A percentile compares a stretch with the other conserved stretches of the same genome.
Conservation (phyloP, 2,329 filamentous ascomycete species). For the Hypomyces perniciosus region DNA sequence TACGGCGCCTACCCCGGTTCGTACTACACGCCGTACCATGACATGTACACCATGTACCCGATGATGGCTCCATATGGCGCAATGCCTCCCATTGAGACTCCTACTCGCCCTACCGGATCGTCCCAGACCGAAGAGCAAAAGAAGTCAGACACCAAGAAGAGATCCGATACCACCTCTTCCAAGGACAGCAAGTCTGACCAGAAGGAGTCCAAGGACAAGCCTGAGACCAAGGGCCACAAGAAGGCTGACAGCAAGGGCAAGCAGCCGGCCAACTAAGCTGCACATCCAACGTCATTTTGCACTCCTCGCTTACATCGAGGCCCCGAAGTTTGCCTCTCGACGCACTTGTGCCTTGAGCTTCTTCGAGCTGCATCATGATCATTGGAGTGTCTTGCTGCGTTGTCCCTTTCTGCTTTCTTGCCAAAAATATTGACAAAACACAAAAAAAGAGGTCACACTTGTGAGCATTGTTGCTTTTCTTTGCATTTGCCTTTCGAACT, state of each 20-base stretch:
- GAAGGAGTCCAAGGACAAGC: not conserved
- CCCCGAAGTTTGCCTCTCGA: too few species aligned
- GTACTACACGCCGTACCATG: conserved; percentile 1
- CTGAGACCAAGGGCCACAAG: not conserved
- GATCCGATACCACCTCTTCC: not conserved
- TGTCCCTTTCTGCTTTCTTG: not conserved
- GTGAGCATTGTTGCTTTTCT: too few species aligned
- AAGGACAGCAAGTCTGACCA: not conserved
- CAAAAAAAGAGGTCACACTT: not conserved
- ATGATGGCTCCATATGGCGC: conserved; percentile 17
- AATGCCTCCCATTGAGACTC: not conserved
- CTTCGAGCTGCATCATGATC: too few species aligned
- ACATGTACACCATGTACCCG: conserved; percentile 14
- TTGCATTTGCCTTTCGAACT: too few species aligned
- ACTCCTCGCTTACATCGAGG: too few species aligned
- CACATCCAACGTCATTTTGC: not conserved
- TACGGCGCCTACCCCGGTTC: conserved; percentile 15
- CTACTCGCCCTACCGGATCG: conserved; percentile 1
- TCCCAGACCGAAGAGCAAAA: not conserved
- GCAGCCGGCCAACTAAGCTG: not conserved
- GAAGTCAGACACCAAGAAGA: not conserved
- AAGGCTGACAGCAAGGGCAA: conserved; percentile 1
- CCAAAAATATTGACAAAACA: not conserved
- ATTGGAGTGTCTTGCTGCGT: not conserved
- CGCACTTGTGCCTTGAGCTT: too few species aligned